Evolutionary conservation across 192 early-diverging fungal genomes (phyloP), one percentile per base, ranked within the genome.

Genomic region (Linnemannia schmuckeri): DNA sequence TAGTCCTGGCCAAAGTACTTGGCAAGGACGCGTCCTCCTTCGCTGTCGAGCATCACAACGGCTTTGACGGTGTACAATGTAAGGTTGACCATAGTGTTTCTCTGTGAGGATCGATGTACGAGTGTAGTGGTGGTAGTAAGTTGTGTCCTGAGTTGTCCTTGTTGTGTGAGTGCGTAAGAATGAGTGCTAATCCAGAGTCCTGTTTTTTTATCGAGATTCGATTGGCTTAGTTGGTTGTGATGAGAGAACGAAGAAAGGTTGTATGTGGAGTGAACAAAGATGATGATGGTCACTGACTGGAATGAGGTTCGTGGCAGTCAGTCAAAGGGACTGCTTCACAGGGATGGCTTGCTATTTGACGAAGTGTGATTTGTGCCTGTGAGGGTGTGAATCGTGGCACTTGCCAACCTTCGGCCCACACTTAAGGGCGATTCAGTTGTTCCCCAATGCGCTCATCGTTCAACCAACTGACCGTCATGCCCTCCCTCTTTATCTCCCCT

Each of bases 1-100:
- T 93, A 95, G 24, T 91, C 89, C 46, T 83, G 55, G 30, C 89
- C 90, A 90, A 97, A 99, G 93, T 98, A 99, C 86, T 99, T 99
- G 33, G 97, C 93, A 47, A 99, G 89, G 12, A 99, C 91, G 68
- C 97, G 95, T 82, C 97, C 96, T 47, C 98, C 98, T 22, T 97
- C 96, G 79, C 94, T 90, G 91, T 99, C 98, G 76, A 99, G 93
- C 77, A 99, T 90, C 73, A 98, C 92, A 41, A 98, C 93, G 33
- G 97, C 96, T n/a, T 95, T 95, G 74, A 96, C 91, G 40, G 97
- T 94, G 89, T 98, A 96, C 46, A 98, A 92, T 40, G 94, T 94
- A 70, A 96, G 92, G 91, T 97, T 96, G 83, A 92, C 91, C 95
- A 95, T 95, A 79, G 44, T 84, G 77, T n/a, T 42, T 8, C 12